phyloP scores from a whole-genome alignment of 140 eudicot genomes.

The Ambrosia hybrid region DNA sequence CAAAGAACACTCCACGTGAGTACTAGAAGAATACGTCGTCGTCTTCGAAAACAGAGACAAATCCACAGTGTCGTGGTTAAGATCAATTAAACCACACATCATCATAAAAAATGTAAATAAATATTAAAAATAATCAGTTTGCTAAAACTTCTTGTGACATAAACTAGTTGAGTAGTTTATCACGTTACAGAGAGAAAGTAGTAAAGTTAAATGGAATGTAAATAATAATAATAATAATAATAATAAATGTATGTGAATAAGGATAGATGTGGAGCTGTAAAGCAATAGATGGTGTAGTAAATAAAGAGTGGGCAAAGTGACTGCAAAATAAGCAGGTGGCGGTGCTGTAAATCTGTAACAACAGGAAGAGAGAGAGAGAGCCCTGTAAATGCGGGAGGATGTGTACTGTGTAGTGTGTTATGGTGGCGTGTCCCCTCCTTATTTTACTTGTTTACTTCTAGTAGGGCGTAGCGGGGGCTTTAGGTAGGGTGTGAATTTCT shows the following conservation, averaged over 20 bases:
- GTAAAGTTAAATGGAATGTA: no score
- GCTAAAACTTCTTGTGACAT: neutral
- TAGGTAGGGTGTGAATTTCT: rapidly evolving
- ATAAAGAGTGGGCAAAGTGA: slow-evolving; percentile 11
- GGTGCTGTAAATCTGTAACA: slow-evolving; percentile 12
- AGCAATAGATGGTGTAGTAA: slow-evolving; percentile 4
- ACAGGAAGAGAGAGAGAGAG: slow-evolving; percentile 7
- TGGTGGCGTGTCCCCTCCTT: slow-evolving; percentile 27
- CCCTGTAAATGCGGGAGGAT: slow-evolving; percentile 34
- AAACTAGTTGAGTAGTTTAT: no score
- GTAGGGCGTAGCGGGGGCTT: no score
- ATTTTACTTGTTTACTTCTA: no score
- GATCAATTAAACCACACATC: slow-evolving; percentile 39
- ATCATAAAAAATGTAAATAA: slow-evolving; percentile 2
- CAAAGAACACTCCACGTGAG: slow-evolving; percentile 44
- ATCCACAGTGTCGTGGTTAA: slow-evolving; percentile 24
- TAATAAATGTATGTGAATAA: neutral
- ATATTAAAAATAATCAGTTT: neutral
- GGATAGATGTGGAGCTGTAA: neutral
- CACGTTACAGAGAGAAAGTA: no score
- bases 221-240: no score
- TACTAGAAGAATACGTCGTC: neutral
- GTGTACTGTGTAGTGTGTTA: no score
- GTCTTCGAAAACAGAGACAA: neutral
- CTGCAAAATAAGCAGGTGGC: slow-evolving; percentile 24